A percentile compares a stretch with the other conserved stretches of the same genome.
Conservation (phyloP, 305 asterid species). For the Rubia tinctorum region DNA sequence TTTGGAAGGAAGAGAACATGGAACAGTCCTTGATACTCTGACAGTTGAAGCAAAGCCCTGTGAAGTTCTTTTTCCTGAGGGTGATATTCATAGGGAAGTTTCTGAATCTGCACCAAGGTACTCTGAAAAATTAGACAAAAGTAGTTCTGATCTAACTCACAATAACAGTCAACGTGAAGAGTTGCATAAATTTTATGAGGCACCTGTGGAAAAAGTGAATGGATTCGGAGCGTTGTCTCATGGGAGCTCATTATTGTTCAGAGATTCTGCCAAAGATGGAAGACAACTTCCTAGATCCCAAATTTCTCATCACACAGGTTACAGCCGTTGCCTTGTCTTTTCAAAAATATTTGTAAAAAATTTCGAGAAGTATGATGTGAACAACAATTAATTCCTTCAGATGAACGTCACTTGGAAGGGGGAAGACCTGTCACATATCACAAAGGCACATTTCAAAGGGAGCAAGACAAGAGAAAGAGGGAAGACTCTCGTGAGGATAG, state of each 20-base stretch:
- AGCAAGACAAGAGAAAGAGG: constrained; percentile 40
- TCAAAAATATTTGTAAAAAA: constrained; percentile 9
- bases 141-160: constrained; percentile 32
- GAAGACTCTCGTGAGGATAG: constrained; percentile 37
- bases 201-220: constrained; percentile 53
- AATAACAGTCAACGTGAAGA: constrained; percentile 49
- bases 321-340: constrained; percentile 8
- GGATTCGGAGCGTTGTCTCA: constrained; percentile 40
- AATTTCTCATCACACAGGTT: constrained; percentile 47
- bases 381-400: constrained; percentile 33
- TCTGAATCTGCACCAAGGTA: constrained; percentile 30
- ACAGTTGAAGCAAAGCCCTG: constrained; percentile 28
- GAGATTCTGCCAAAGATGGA: constrained; percentile 34
- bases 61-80: constrained; percentile 30
- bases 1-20: constrained; percentile 30
- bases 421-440: constrained; percentile 36
- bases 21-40: constrained; percentile 32
- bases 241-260: constrained; percentile 25
- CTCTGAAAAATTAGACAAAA: constrained; percentile 30
- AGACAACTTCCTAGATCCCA: constrained; percentile 35
- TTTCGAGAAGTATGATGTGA: constrained; percentile 3
- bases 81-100: constrained; percentile 27
- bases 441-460: constrained; percentile 40
- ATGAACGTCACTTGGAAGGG: constrained; percentile 37
- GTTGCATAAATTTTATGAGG: constrained; percentile 58